Percentiles rank a stretch among this genome's conserved stretches.
Evolutionary conservation across 2,329 filamentous ascomycete genomes (phyloP).

Genomic region (Raffaelea arxii): DNA sequence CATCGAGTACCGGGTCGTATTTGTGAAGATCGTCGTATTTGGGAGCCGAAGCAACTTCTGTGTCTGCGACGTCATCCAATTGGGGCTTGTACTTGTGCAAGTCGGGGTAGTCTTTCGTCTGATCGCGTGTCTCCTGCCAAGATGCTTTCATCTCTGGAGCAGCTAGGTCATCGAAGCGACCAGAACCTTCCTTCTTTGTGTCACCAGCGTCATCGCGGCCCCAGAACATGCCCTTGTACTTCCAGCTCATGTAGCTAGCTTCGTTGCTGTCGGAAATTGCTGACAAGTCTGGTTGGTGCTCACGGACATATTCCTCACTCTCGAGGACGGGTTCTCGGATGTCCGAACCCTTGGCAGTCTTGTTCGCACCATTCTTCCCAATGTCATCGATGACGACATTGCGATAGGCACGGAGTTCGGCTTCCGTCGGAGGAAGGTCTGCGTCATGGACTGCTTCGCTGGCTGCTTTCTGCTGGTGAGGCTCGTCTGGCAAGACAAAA

Average conservation of each 20-base stretch:
- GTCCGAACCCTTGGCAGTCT: not conserved
- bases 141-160: not conserved
- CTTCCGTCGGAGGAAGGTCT: conserved; percentile 8
- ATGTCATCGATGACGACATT: conserved; percentile 11
- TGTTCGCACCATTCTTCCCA: not conserved
- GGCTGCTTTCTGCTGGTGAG: conserved; percentile 15
- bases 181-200: not conserved
- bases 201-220: conserved; percentile 11
- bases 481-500: conserved; percentile 6
- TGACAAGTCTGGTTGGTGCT: conserved; percentile 14
- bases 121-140: no score
- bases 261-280: conserved; percentile 5
- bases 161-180: no score
- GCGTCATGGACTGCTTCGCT: conserved; percentile 14
- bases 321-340: conserved; percentile 7
- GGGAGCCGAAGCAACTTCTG: not conserved
- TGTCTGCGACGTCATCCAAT: no score
- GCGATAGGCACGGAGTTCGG: conserved; percentile 25
- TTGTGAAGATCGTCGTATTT: not conserved
- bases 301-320: conserved; percentile 22
- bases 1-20: not conserved
- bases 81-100: no score
- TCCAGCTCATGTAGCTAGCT: conserved; percentile 7
- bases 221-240: conserved; percentile 15
- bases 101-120: no score